A percentile compares a stretch with the other conserved stretches of the same genome.
Conservation (phyloP, 2,329 filamentous ascomycete genomes). For the Fusarium domesticum region DNA sequence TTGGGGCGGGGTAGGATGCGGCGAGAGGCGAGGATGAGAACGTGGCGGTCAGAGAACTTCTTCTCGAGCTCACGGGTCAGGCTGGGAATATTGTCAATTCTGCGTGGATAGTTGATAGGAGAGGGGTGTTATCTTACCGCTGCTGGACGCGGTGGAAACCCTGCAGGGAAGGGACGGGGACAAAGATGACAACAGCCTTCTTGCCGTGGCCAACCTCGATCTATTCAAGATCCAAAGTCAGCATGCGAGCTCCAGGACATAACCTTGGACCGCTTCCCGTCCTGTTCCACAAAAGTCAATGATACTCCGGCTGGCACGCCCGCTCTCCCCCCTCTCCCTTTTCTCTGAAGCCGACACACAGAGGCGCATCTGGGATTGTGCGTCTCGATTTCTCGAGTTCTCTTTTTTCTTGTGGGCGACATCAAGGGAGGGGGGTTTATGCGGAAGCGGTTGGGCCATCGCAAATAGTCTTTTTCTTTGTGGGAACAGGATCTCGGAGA, state of each 20-base stretch:
- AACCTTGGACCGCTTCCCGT: conserved; percentile 74
- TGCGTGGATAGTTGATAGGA: neutral
- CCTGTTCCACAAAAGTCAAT: conserved; percentile 59
- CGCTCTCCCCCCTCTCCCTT: conserved; percentile 23
- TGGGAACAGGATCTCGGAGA: conserved; percentile 42
- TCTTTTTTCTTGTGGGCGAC: conserved; percentile 1
- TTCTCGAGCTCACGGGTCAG: conserved; percentile 99
- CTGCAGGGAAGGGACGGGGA: conserved; percentile 96
- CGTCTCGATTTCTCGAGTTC: conserved; percentile 13
- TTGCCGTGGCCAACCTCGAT: conserved; percentile 99
- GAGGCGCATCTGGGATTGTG: conserved; percentile 3
- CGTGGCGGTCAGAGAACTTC: conserved; percentile 99
- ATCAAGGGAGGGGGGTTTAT: conserved; percentile 26
- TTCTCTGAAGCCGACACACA: neutral
- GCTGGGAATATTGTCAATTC: conserved; percentile 50
- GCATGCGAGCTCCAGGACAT: conserved; percentile 72
- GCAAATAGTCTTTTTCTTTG: conserved; percentile 32
- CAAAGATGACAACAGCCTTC: conserved; percentile 99
- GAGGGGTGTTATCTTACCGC: conserved; percentile 65
- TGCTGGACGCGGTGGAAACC: conserved; percentile 99
- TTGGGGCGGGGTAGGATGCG: conserved; percentile 98
- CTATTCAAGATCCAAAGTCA: conserved; percentile 71
- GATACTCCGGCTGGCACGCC: conserved; percentile 35
- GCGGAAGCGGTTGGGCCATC: conserved; percentile 32
- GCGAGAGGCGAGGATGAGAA: conserved; percentile 97